Evolutionary conservation across 2,329 filamentous ascomycete genomes (phyloP), one percentile per base, ranked within the genome.

Genomic region (Whalleya microplaca): DNA sequence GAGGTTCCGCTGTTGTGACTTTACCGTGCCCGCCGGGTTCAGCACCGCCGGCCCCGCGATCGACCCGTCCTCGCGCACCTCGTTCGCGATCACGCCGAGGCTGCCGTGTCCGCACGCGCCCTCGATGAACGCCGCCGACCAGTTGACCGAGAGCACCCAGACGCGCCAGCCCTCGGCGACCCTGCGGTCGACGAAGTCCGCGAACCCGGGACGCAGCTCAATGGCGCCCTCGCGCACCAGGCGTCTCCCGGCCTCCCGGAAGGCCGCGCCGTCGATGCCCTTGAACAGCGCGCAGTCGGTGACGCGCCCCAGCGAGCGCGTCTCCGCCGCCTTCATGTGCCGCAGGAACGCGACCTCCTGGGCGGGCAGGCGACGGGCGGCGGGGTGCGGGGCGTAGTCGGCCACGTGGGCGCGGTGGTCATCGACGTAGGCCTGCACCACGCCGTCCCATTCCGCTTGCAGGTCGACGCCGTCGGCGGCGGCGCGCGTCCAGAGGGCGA

Each of bases 141-240:
- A 82, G 62, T 82, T 83, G 41, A 83, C 78, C 3, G 80, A 83
- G 21, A 84, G 68, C 16, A 84, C 67, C 43, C 73, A 74, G 21
- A 79, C 70, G 0, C 64, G 61, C 74, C 77, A 79, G 2, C 71
- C 72, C 10, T 67, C 68, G 0, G 10, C 41, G 7, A 47, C 4
- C 9, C 60, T 41, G 12, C 45, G 27, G 20, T 53, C 49, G 19
- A 72, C 61, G 45, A 74, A 72, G 16, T 73, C 69, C 1, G 45
- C 41, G 47, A 82, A 80, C 0, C 81, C 80, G 0, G 69, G 64
- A 9, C 77, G 64, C 1, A 81, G 61, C 19, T 52, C 50, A 9
- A 80, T 69, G 2, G 61, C 62, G 0, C 74, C 75, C 3, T 64
- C 59, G 3, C 52, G 45, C 3, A 75, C 73, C 0, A 76, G 72